phyloP scores from a whole-genome alignment of 2,329 filamentous ascomycete species.

The Calonectria montana region DNA sequence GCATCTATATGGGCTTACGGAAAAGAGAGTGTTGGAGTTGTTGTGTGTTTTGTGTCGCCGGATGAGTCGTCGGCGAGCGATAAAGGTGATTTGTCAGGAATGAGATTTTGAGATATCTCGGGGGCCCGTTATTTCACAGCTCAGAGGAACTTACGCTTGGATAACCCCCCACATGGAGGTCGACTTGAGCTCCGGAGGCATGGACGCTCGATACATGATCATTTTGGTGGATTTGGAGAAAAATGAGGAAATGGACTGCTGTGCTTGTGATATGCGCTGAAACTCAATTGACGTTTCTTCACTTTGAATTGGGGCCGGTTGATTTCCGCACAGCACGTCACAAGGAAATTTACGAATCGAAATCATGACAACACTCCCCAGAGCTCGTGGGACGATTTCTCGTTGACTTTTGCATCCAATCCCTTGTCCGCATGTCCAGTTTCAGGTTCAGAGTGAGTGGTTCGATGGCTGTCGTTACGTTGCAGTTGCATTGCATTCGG shows the following conservation, averaged over 20 bases:
- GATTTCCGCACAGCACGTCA: neutral
- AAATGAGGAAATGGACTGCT: neutral
- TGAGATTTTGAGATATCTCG: constrained; percentile 23
- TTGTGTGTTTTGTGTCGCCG: constrained; percentile 20
- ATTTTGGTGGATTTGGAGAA: neutral
- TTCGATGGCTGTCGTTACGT: constrained; percentile 9
- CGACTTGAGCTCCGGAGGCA: neutral
- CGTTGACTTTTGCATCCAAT: neutral
- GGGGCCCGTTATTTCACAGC: constrained; percentile 32
- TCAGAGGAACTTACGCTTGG: constrained; percentile 23
- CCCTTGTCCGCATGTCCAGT: neutral
- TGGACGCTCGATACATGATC: neutral
- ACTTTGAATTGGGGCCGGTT: neutral
- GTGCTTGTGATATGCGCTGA: neutral
- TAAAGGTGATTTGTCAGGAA: constrained; percentile 43
- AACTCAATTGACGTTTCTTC: neutral
- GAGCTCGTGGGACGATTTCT: neutral
- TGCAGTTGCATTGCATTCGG: neutral
- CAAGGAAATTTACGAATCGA: neutral
- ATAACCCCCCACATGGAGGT: constrained; percentile 31
- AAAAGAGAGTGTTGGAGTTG: neutral
- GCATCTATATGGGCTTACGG: constrained; percentile 35
- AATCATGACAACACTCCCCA: neutral
- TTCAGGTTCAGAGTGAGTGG: neutral
- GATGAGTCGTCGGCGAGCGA: constrained; percentile 36